These are phyloP conservation scores for Porphyrellus sp. DNA, from an alignment of 1,284 basidiomycete species.

Conservation along the genomic window DNA sequence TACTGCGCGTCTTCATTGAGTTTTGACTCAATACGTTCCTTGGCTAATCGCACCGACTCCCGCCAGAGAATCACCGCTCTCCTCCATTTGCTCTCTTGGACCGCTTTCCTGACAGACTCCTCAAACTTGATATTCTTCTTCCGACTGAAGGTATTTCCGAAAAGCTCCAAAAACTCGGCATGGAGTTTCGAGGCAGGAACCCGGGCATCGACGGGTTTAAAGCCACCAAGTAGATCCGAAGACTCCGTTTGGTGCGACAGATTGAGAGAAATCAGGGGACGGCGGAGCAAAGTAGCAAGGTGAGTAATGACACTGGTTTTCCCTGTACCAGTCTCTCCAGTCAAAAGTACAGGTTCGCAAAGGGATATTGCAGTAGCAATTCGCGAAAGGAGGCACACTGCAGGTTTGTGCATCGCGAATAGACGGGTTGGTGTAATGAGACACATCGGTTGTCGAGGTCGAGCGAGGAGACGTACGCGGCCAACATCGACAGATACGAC, in stretches of 20 bases:
- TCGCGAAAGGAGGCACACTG: constrained; percentile 77
- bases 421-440: constrained; percentile 46
- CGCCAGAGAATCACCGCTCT: constrained; percentile 83
- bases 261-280: constrained; percentile 86
- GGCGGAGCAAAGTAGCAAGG: constrained; percentile 77
- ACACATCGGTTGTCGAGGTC: constrained; percentile 38
- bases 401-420: constrained; percentile 91
- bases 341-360: constrained; percentile 85
- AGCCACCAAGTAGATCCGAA: constrained; percentile 91
- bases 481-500: constrained; percentile 56
- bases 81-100: constrained; percentile 84
- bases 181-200: constrained; percentile 77
- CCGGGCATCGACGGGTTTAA: constrained; percentile 89
- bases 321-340: constrained; percentile 98
- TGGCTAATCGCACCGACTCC: constrained; percentile 72
- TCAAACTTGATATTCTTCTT: constrained; percentile 90
- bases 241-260: constrained; percentile 97
- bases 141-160: constrained; percentile 85
- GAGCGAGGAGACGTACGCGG: constrained; percentile 51
- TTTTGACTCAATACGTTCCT: constrained; percentile 54
- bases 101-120: constrained; percentile 80
- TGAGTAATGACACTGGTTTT: constrained; percentile 95
- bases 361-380: constrained; percentile 75
- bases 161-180: constrained; percentile 78
- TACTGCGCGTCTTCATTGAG: constrained; percentile 42